A percentile compares a stretch with the other conserved stretches of the same genome.
These are phyloP conservation scores for Vigna trinervia DNA, from an alignment of 306 rosid species.

Conservation along the genomic window DNA sequence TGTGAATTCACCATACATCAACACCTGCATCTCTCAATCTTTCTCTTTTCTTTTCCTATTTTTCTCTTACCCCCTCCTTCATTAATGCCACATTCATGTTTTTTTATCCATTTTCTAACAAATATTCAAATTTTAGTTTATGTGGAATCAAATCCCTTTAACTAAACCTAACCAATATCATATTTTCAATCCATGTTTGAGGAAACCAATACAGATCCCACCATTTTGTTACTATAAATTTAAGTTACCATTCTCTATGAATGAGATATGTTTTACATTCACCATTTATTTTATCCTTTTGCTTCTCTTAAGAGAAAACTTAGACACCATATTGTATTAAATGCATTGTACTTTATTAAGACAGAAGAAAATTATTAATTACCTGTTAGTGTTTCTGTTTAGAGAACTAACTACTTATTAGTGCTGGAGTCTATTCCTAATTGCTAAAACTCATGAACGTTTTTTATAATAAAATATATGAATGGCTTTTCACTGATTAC, in stretches of 20 bases:
- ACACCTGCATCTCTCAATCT: background rate
- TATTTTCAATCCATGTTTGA: no score
- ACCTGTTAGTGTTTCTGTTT: background rate
- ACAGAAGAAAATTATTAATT: background rate
- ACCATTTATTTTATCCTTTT: background rate
- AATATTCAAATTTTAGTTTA: no score
- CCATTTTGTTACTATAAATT: background rate
- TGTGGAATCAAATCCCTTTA: no score
- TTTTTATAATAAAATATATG: background rate
- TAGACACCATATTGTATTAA: no score
- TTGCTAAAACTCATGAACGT: background rate
- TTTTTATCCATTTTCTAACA: no score
- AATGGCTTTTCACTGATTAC: background rate
- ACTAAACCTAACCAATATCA: no score
- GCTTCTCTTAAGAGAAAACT: background rate
- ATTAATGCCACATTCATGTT: no score
- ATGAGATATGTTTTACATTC: background rate
- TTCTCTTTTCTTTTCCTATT: background rate
- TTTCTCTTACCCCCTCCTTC: background rate
- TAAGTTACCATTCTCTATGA: background rate
- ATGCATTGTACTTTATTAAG: no score
- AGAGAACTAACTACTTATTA: no score
- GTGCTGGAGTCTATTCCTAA: background rate
- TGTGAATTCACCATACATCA: constrained; percentile 18
- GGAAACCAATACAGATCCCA: no score